Evolutionary conservation across 2,329 filamentous ascomycete genomes (phyloP), one percentile per base, ranked within the genome.

Genomic region (Diaporthe ilicicola): DNA sequence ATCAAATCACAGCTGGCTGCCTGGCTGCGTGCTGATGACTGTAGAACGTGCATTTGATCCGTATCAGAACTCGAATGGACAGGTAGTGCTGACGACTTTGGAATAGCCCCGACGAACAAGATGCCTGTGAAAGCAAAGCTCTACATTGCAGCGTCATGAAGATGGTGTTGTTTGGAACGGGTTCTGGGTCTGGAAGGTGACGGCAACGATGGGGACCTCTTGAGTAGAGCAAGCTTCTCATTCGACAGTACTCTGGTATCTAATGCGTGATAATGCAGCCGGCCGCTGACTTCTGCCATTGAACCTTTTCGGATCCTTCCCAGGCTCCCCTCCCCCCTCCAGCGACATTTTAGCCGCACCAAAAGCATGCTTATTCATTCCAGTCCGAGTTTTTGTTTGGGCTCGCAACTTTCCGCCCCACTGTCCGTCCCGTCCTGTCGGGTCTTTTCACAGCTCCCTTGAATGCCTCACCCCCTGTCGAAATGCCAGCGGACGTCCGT

Each of bases 241-340:
- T 27, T 69, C 22, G 66, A 24, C 50, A 34, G n/a, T 44, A 17
- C n/a, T 69, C 29, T 39, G 48, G 55, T 32, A 50, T 64, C 48
- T 44, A 53, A 50, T 69, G 65, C 67, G 56, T 50, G 56, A 53
- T 66, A 50, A 71, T 69, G 66, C 55, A 39, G 27, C 32, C 24
- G 32, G 24, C 39, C 12, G 15, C 13, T 29, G 42, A 27, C 51
- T 17, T 44, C 32, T 68, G 53, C 66, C 66, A 68, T 29, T 68
- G 42, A 59, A 27, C n/a, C n/a, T 17, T 5, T 32, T 39, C 24
- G 29, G 22, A 59, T 59, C 53, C 51, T 44, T 44, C 46, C 50
- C 22, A 27, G 29, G 22, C 24, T 44, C 32, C 50, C 22, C n/a
- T n/a, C 17, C 24, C 22, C 22, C 42, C n/a, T n/a, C 29, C 48